A percentile compares a stretch with the other conserved stretches of the same genome.
phyloP scores from a whole-genome alignment of 352 stramenopile species.

The Pythium monospermum region DNA sequence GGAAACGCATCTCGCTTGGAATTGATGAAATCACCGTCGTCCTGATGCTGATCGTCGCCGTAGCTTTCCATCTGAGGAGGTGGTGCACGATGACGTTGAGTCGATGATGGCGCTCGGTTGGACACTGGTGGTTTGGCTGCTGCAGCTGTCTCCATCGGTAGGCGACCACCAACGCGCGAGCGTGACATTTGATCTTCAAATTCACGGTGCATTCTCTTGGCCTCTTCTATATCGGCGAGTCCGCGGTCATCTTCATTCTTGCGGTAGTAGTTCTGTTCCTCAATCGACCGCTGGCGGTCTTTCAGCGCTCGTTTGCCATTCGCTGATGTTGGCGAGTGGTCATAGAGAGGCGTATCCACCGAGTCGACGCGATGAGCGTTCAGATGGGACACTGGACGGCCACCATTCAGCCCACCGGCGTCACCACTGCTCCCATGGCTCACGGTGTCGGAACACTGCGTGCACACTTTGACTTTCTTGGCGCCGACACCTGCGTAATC shows the following conservation, averaged over 20 bases:
- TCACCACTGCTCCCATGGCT: constrained; percentile 12
- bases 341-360: constrained; percentile 33
- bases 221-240: constrained; percentile 54
- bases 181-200: constrained; percentile 49
- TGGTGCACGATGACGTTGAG: constrained; percentile 2
- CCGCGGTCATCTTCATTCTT: constrained; percentile 42
- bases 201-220: constrained; percentile 59
- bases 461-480: constrained; percentile 72
- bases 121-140: not conserved
- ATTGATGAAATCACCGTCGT: too few relatives aligned
- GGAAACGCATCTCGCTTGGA: not conserved
- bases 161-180: constrained; percentile 1
- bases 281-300: constrained; percentile 30
- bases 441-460: constrained; percentile 49
- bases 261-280: constrained; percentile 59
- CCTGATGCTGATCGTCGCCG: not conserved
- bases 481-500: constrained; percentile 38
- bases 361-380: constrained; percentile 15
- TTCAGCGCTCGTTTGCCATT: constrained; percentile 15
- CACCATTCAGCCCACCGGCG: too few relatives aligned
- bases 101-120: constrained; percentile 6
- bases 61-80: too few relatives aligned
- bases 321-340: constrained; percentile 31
- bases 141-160: not conserved
- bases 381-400: constrained; percentile 5